Conservation (phyloP, 441 rosid genomes). For the Rhodomyrtus psidioides region DNA sequence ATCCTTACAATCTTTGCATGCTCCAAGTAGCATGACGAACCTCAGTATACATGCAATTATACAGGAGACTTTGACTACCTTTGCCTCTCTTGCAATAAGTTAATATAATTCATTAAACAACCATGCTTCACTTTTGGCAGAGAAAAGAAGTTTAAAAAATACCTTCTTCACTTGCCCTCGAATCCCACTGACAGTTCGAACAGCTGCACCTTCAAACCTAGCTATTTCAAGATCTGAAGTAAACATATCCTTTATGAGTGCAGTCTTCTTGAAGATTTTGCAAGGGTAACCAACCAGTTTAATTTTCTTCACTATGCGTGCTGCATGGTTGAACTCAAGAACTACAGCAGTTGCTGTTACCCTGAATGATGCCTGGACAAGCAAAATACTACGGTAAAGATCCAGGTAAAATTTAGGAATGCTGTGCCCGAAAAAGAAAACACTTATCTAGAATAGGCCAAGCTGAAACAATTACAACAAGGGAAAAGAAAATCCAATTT, state of each 20-base stretch:
- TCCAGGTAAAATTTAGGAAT: not conserved
- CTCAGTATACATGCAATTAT: not conserved
- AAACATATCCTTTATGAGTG: constrained; percentile 80
- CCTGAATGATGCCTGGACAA: constrained; percentile 62
- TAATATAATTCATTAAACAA: not conserved
- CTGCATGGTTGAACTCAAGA: constrained; percentile 77
- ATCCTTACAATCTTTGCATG: not conserved
- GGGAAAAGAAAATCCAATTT: not conserved
- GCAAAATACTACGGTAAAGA: not conserved
- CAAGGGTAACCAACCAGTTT: constrained; percentile 87
- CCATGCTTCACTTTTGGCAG: not conserved
- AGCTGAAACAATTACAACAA: not conserved
- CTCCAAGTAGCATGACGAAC: not conserved
- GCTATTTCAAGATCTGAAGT: constrained; percentile 93
- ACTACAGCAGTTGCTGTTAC: constrained; percentile 76
- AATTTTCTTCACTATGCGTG: constrained; percentile 65
- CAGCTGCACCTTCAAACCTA: constrained; percentile 77
- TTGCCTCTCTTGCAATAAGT: not conserved
- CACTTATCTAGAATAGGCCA: not conserved
- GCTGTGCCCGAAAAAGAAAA: not conserved
- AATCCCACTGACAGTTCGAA: constrained; percentile 89
- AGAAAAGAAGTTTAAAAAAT: not conserved
- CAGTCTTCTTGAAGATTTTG: constrained; percentile 91
- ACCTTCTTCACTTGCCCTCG: constrained; percentile 94
- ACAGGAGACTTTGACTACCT: not conserved